Evolutionary conservation across 2,329 filamentous ascomycete genomes (phyloP).

Genomic region (Geosmithia putterillii): DNA sequence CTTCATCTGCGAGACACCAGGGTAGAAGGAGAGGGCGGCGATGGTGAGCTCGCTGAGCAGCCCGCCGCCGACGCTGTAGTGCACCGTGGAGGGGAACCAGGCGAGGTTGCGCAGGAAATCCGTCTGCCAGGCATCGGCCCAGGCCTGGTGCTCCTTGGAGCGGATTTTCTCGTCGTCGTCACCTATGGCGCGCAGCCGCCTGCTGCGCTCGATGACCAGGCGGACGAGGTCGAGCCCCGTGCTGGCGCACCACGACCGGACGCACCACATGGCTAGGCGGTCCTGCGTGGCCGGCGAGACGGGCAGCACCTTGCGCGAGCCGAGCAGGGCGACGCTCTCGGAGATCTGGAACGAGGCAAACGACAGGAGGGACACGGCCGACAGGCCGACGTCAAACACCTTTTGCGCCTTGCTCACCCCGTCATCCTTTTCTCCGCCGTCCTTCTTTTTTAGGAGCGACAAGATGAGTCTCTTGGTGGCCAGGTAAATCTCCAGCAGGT

Average conservation of each 20-base stretch:
- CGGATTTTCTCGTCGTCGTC: constrained; percentile 2
- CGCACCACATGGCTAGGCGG: constrained; percentile 58
- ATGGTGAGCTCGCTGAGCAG: constrained; percentile 25
- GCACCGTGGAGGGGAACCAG: constrained; percentile 72
- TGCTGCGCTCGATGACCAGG: constrained; percentile 34
- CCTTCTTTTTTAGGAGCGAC: constrained; percentile 13
- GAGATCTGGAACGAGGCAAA: constrained; percentile 63
- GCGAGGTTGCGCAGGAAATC: constrained; percentile 57
- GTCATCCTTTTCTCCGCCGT: constrained; percentile 17
- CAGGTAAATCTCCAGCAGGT: constrained; percentile 59
- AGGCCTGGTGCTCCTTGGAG: constrained; percentile 21
- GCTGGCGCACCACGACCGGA: constrained; percentile 69
- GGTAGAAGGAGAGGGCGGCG: constrained; percentile 28
- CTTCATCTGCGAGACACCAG: constrained; percentile 30
- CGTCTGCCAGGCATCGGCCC: constrained; percentile 45
- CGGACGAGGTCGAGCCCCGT: constrained; percentile 64
- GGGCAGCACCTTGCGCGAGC: constrained; percentile 57
- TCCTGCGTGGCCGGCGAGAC: constrained; percentile 43
- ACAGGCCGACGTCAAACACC: constrained; percentile 34
- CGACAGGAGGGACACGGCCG: constrained; percentile 54
- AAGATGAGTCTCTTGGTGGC: constrained; percentile 42
- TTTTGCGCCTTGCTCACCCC: constrained; percentile 13
- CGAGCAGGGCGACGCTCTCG: constrained; percentile 75
- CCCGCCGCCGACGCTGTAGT: constrained; percentile 67
- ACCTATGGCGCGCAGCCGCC: constrained; percentile 17